Conservation (phyloP, 768 basidiomycete species). For the Termitomyces sp. region DNA sequence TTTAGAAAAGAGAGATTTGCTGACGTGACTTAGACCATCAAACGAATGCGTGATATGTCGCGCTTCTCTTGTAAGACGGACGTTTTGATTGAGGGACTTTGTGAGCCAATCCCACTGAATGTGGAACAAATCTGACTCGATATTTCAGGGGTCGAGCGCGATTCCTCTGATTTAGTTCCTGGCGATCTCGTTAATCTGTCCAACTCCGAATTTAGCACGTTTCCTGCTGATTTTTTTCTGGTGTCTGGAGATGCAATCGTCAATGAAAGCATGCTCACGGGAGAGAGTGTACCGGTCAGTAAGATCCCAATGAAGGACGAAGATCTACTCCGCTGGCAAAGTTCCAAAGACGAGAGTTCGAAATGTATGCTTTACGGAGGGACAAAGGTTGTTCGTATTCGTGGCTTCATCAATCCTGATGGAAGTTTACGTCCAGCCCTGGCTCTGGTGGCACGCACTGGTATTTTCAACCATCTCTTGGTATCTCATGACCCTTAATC, state of each 20-base stretch:
- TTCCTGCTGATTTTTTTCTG: slow-evolving; percentile 91
- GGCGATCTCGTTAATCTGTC: slow-evolving; percentile 94
- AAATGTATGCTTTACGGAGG: slow-evolving; percentile 89
- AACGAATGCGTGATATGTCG: slow-evolving; percentile 95
- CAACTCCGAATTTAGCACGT: slow-evolving; percentile 59
- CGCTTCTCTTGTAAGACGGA: slow-evolving; percentile 77
- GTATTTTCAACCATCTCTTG: slow-evolving; percentile 31
- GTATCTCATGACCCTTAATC: neutral
- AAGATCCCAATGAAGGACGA: slow-evolving; percentile 84
- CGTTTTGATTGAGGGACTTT: slow-evolving; percentile 65
- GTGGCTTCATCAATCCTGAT: slow-evolving; percentile 55
- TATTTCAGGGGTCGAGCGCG: slow-evolving; percentile 57
- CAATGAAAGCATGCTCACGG: slow-evolving; percentile 99
- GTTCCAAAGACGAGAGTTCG: slow-evolving; percentile 65
- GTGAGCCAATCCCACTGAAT: slow-evolving; percentile 39
- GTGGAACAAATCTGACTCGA: neutral
- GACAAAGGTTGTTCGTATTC: slow-evolving; percentile 84
- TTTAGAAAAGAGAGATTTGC: neutral
- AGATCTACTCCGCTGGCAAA: slow-evolving; percentile 67
- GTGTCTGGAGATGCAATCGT: slow-evolving; percentile 96
- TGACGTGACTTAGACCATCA: slow-evolving; percentile 61
- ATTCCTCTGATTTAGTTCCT: slow-evolving; percentile 81
- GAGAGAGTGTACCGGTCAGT: slow-evolving; percentile 96
- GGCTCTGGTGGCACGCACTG: slow-evolving; percentile 84
- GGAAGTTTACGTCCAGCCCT: slow-evolving; percentile 59